Evolutionary conservation across 2,329 filamentous ascomycete species (phyloP).

Genomic region (Sclerotinia minor): DNA sequence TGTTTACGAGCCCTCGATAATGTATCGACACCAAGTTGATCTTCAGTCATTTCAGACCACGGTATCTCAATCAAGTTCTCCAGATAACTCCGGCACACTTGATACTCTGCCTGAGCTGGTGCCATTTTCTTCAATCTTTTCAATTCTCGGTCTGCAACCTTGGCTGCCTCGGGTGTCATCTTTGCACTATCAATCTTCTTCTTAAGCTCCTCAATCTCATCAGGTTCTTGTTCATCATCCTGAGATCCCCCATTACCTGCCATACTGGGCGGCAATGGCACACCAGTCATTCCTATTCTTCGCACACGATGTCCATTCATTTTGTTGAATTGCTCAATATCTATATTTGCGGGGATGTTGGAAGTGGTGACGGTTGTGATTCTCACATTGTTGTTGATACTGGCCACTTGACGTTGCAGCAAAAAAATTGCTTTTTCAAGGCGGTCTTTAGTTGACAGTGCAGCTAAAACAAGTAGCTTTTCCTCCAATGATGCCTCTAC

Average conservation of each 20-base stretch:
- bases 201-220: slow-evolving; percentile 88
- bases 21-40: slow-evolving; percentile 80
- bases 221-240: slow-evolving; percentile 74
- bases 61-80: slow-evolving; percentile 94
- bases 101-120: slow-evolving; percentile 92
- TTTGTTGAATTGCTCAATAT: slow-evolving; percentile 54
- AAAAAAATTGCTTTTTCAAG: slow-evolving; percentile 82
- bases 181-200: slow-evolving; percentile 81
- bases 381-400: slow-evolving; percentile 83
- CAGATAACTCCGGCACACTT: slow-evolving; percentile 88
- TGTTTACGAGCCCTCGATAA: slow-evolving; percentile 79
- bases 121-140: slow-evolving; percentile 92
- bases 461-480: slow-evolving; percentile 82
- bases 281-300: slow-evolving; percentile 35
- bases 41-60: slow-evolving; percentile 82
- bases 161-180: slow-evolving; percentile 79
- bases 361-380: slow-evolving; percentile 76
- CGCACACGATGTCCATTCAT: slow-evolving; percentile 46
- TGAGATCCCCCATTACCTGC: slow-evolving; percentile 41
- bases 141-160: slow-evolving; percentile 87
- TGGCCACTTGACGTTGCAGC: slow-evolving; percentile 76
- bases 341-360: slow-evolving; percentile 59
- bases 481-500: slow-evolving; percentile 87
- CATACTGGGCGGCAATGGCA: slow-evolving; percentile 35
- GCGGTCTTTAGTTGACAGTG: slow-evolving; percentile 74